Evolutionary conservation across 768 basidiomycete species (phyloP).

Genomic region (Leccinum broughii): DNA sequence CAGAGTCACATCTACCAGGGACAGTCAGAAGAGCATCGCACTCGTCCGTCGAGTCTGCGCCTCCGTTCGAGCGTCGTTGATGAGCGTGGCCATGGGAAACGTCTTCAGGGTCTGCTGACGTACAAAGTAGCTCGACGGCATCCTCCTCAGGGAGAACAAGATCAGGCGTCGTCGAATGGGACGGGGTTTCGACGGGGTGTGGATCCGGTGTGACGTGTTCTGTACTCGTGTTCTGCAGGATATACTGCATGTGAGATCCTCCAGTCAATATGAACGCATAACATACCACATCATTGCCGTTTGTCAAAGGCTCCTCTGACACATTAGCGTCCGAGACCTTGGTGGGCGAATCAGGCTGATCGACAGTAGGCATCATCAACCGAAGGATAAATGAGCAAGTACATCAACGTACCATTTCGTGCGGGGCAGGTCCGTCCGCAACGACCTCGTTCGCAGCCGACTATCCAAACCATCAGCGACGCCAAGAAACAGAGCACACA

Average conservation of each 20-base stretch:
- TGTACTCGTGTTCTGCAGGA: conserved; percentile 4
- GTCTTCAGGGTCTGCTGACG: not conserved
- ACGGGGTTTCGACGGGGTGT: not conserved
- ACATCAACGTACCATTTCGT: not conserved
- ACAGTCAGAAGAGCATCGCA: conserved; percentile 14
- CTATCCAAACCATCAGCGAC: conserved; percentile 9
- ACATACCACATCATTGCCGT: conserved; percentile 3
- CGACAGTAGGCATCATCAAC: not conserved
- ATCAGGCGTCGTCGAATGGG: conserved; percentile 5
- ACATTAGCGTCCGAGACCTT: not conserved
- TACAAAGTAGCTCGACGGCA: not conserved
- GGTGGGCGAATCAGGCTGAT: not conserved
- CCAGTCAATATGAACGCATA: not conserved
- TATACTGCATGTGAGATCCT: not conserved
- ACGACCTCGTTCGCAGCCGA: not conserved
- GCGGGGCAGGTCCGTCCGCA: not conserved
- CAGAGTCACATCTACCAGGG: not conserved
- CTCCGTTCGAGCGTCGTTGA: conserved; percentile 6
- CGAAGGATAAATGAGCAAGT: not conserved
- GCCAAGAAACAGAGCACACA: not conserved
- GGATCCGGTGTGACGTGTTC: not conserved
- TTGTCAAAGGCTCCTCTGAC: not conserved
- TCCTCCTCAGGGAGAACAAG: conserved; percentile 21
- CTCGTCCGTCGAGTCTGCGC: conserved; percentile 16
- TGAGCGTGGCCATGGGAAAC: not conserved